A percentile compares a stretch with the other conserved stretches of the same genome.
These are phyloP conservation scores for Herpetospermum pedunculosum DNA, from an alignment of 306 rosid genomes.

Conservation along the genomic window DNA sequence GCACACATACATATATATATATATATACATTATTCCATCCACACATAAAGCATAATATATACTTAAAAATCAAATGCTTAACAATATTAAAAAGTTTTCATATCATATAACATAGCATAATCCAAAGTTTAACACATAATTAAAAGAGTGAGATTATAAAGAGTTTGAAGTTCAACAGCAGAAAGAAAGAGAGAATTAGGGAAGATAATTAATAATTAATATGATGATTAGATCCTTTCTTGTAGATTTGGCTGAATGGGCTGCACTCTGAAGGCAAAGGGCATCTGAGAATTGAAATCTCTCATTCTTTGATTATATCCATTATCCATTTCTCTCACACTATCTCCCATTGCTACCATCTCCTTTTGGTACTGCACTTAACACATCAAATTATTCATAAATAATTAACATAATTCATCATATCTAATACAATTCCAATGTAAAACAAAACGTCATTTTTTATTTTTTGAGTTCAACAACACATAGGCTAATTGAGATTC, in stretches of 20 bases:
- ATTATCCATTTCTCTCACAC: conserved; percentile 37
- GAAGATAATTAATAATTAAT: neutral
- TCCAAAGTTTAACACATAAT: neutral
- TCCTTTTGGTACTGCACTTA: conserved; percentile 36
- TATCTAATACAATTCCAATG: too few relatives aligned
- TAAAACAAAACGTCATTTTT: too few relatives aligned
- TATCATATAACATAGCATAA: neutral
- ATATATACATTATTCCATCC: too few relatives aligned
- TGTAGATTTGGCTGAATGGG: conserved; percentile 50
- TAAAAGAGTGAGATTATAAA: neutral
- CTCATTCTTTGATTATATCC: conserved; percentile 33
- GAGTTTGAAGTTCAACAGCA: neutral
- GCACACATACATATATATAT: too few relatives aligned
- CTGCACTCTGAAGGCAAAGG: conserved; percentile 60
- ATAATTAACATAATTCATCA: too few relatives aligned
- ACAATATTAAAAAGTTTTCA: too few relatives aligned
- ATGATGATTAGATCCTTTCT: conserved; percentile 24
- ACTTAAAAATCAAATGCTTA: too few relatives aligned
- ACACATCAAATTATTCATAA: too few relatives aligned
- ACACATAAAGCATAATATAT: too few relatives aligned
- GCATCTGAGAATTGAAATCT: conserved; percentile 29
- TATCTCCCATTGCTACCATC: conserved; percentile 38
- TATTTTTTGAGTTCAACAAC: too few relatives aligned
- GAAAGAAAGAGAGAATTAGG: neutral
- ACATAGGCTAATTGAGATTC: too few relatives aligned